Percentiles rank a stretch among this genome's conserved stretches.
These are phyloP conservation scores for Nemania diffusa DNA, from an alignment of 2,329 filamentous ascomycete genomes.

Conservation along the genomic window DNA sequence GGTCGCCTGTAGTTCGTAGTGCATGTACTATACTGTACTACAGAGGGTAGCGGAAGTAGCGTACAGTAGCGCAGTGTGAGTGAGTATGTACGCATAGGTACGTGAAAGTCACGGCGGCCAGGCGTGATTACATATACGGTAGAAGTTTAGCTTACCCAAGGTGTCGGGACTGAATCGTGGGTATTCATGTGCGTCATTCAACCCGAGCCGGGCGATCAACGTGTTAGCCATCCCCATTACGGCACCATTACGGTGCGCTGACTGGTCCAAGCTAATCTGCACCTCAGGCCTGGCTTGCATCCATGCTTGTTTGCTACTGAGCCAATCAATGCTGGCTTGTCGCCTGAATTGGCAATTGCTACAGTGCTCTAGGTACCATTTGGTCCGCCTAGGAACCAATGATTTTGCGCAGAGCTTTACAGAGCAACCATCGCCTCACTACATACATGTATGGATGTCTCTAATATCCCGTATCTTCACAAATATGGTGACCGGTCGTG, in stretches of 20 bases:
- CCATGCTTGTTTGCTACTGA: slow-evolving; percentile 26
- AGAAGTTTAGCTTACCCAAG: slow-evolving; percentile 32
- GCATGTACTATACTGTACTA: background rate
- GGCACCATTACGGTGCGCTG: slow-evolving; percentile 27
- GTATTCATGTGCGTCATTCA: slow-evolving; percentile 34
- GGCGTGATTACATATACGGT: background rate
- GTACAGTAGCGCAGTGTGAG: background rate
- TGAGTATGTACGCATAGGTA: background rate
- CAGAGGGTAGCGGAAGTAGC: background rate
- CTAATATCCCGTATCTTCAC: too few species aligned
- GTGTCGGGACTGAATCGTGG: slow-evolving; percentile 35
- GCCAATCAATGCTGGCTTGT: slow-evolving; percentile 44
- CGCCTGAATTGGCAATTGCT: slow-evolving; percentile 45
- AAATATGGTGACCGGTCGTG: too few species aligned
- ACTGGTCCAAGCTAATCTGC: slow-evolving; percentile 26
- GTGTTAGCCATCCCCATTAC: slow-evolving; percentile 25
- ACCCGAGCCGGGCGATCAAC: slow-evolving; percentile 31
- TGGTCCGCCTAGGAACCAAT: slow-evolving; percentile 16
- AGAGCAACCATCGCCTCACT: slow-evolving; percentile 5
- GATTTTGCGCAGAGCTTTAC: too few species aligned
- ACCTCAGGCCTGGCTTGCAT: slow-evolving; percentile 27
- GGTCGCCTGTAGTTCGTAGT: background rate
- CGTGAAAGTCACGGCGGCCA: background rate
- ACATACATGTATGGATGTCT: background rate
- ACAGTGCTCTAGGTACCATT: background rate